phyloP scores from a whole-genome alignment of 768 basidiomycete genomes.

The Paxillus rubicundulus region DNA sequence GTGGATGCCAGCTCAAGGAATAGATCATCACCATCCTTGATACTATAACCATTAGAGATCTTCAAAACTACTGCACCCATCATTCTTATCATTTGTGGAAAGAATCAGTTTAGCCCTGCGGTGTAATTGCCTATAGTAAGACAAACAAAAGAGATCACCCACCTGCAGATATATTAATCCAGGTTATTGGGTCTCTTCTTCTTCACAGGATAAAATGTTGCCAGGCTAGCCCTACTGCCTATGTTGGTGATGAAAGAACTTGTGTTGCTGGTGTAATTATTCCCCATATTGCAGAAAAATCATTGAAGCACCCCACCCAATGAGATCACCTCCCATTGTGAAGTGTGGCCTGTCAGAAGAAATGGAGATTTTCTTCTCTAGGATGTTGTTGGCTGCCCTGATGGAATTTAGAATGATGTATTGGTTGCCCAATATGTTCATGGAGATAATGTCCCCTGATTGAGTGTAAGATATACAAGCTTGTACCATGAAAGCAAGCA shows the following conservation, averaged over 20 bases:
- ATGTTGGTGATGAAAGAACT: constrained; percentile 6
- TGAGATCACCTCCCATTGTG: constrained; percentile 20
- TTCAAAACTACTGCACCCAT: constrained; percentile 34
- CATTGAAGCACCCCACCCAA: constrained; percentile 5
- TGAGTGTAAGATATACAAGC: constrained; percentile 10
- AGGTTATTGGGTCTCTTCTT: constrained; percentile 6
- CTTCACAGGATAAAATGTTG: constrained; percentile 4
- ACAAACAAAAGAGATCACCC: not conserved
- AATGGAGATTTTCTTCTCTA: constrained; percentile 9
- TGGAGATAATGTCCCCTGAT: constrained; percentile 7
- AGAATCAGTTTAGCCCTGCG: not conserved
- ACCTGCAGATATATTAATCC: constrained; percentile 7
- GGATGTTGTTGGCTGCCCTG: constrained; percentile 25
- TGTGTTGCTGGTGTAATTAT: constrained; percentile 5
- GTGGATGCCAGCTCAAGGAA: constrained; percentile 28
- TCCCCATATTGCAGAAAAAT: constrained; percentile 12
- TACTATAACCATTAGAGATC: constrained; percentile 37
- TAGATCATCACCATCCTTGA: constrained; percentile 30
- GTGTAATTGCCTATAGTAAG: not conserved
- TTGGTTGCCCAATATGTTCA: constrained; percentile 38
- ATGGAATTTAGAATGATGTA: constrained; percentile 49
- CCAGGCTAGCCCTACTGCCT: constrained; percentile 6
- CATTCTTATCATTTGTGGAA: constrained; percentile 21
- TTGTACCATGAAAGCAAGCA: not conserved
- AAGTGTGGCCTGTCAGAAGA: constrained; percentile 8